Evolutionary conservation across 345 rosid species (phyloP), one percentile per base, ranked within the genome.

Genomic region (Moricandia arvensis): DNA sequence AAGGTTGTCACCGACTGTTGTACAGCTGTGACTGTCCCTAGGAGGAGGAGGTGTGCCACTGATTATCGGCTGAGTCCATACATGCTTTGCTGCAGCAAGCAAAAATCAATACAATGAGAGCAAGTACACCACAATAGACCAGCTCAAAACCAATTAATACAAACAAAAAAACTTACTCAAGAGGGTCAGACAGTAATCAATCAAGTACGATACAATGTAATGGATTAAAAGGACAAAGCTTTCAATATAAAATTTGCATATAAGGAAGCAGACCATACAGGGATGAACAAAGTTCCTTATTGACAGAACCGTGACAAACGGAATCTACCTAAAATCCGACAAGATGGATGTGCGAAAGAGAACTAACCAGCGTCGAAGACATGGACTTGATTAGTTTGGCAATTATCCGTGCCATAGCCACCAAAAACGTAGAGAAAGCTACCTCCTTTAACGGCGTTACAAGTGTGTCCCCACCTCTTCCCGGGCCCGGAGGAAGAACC

Each of bases 381-480:
- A 79, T 90, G 96, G 72, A 95, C 98, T 83, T 84, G 96, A 85
- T 92, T 92, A 71, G 99, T 95, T 76, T 92, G 98, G 83, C 99
- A 82, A 84, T 90, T 89, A 75, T 92, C 94, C 72, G 79, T 80
- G 72, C 94, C 93, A 80, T 90, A 92, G 37, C 97, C 97, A 78
- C 99, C 98, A 65, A 92, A 92, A 33, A 95, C 88, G 65, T 90
- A 95, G 65, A 95, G 90, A 84, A 90, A 86, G 80, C 86, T 87
- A 61, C 96, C 97, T 31, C 96, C 93, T 81, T 84, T 88, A 66
- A 90, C 79, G 81, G 97, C 83, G 94, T 95, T 95, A 75, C 93
- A 88, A 57, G 98, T 88, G 79, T 95, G 98, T 35, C 99, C 98
- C 97, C 99, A 95, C 86, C 97, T 87, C 80, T 89, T 89, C 9